Evolutionary conservation across 345 rosid species (phyloP).

Genomic region (Mangifera indica): DNA sequence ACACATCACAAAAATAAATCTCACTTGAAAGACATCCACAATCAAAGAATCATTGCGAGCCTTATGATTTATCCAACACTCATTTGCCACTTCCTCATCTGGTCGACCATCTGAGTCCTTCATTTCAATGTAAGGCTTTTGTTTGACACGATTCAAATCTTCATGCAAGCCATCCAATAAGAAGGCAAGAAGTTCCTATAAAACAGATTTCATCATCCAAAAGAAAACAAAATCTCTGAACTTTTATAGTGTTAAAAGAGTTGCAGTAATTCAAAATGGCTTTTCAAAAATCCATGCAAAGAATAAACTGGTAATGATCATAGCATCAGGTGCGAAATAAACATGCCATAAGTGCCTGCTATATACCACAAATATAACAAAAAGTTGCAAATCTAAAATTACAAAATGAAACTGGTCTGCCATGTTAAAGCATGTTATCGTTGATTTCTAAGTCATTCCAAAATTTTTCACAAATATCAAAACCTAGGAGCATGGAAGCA

Average conservation of each 20-base stretch:
- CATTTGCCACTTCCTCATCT: conserved; percentile 86
- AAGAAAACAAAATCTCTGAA: background rate
- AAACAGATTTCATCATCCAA: conserved; percentile 8
- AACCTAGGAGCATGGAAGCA: background rate
- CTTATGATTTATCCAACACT: conserved; percentile 86
- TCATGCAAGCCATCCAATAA: conserved; percentile 92
- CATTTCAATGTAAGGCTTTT: conserved; percentile 82
- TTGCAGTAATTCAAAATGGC: background rate
- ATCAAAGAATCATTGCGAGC: conserved; percentile 96
- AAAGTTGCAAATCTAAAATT: background rate
- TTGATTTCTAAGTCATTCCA: background rate
- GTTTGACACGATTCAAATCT: conserved; percentile 88
- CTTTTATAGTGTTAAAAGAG: background rate
- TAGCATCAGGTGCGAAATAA: background rate
- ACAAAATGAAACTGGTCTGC: background rate
- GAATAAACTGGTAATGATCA: background rate
- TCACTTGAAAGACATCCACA: conserved; percentile 92
- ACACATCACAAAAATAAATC: conserved; percentile 21
- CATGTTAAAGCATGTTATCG: background rate
- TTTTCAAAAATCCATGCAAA: background rate
- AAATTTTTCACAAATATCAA: background rate
- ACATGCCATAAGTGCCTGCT: background rate
- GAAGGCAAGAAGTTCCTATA: conserved; percentile 87
- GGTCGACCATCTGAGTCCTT: conserved; percentile 76
- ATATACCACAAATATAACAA: background rate